Conservation (phyloP, 23 red algal genomes). For the Cyanidiococcus yangmingshanensis region DNA sequence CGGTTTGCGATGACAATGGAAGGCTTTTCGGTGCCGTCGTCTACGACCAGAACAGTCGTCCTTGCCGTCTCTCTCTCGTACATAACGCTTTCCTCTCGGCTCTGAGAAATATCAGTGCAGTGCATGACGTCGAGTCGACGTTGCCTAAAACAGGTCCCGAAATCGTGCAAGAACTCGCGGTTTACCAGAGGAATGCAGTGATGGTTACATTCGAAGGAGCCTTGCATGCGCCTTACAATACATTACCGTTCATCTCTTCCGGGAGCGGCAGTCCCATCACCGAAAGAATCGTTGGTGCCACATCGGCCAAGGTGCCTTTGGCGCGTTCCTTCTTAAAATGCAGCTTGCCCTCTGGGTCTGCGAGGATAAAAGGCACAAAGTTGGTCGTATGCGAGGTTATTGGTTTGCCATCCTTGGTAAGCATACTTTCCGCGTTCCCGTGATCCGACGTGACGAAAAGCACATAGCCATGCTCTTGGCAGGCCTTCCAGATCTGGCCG, state of each 20-base stretch:
- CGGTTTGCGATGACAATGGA: no score
- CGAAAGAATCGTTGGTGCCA: slow-evolving; percentile 16
- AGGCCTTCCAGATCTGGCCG: slow-evolving; percentile 13
- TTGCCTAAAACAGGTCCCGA: no score
- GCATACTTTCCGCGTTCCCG: slow-evolving; percentile 80
- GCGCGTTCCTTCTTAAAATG: neutral
- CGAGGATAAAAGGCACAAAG: slow-evolving; percentile 13
- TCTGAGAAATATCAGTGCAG: no score
- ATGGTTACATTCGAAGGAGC: neutral
- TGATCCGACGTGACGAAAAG: slow-evolving; percentile 72
- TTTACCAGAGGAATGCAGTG: no score
- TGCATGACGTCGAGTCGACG: no score
- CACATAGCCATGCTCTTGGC: slow-evolving; percentile 3
- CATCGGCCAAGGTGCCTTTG: slow-evolving; percentile 12
- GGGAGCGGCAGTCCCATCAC: neutral
- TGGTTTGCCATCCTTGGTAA: slow-evolving; percentile 2
- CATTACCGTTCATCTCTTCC: neutral
- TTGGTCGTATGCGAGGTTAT: slow-evolving; percentile 16
- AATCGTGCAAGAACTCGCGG: no score
- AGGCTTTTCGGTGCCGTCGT: no score
- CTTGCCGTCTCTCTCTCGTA: no score
- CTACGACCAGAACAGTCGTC: no score
- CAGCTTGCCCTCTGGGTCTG: slow-evolving; percentile 14
- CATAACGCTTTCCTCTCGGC: no score
- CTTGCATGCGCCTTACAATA: neutral